Conservation (phyloP, 2,329 filamentous ascomycete genomes). For the Trichocomaceae sp. region DNA sequence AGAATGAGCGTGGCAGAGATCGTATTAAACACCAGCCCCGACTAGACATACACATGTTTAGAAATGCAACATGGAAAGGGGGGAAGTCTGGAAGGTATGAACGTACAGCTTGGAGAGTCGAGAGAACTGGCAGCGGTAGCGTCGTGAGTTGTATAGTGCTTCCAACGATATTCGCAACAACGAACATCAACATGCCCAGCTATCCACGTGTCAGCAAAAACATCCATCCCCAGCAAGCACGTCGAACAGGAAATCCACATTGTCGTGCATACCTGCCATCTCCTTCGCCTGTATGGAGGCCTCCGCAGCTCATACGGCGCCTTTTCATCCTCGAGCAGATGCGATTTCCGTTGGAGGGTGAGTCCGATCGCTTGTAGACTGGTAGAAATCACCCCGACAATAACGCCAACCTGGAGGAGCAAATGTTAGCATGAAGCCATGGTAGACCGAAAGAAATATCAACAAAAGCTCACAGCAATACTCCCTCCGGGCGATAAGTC, state of each 20-base stretch:
- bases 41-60: conserved; percentile 36
- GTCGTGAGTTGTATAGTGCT: conserved; percentile 98
- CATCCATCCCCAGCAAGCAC: background rate
- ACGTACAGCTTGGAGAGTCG: conserved; percentile 74
- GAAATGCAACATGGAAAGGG: background rate
- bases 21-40: conserved; percentile 95
- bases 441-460: background rate
- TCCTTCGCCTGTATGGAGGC: conserved; percentile 78
- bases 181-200: conserved; percentile 93
- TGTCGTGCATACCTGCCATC: conserved; percentile 65
- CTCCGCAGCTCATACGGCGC: conserved; percentile 67
- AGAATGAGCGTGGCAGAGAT: conserved; percentile 92
- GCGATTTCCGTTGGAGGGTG: conserved; percentile 94
- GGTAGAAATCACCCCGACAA: conserved; percentile 88
- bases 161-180: conserved; percentile 86
- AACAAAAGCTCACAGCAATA: conserved; percentile 56
- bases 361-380: conserved; percentile 91
- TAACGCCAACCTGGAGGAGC: conserved; percentile 66
- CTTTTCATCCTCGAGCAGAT: conserved; percentile 96
- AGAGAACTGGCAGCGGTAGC: conserved; percentile 85
- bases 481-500: conserved; percentile 71
- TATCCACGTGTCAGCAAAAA: conserved; percentile 22
- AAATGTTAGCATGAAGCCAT: background rate
- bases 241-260: background rate
- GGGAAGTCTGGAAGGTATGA: background rate